Evolutionary conservation across 495 filamentous ascomycete genomes (phyloP).

Genomic region (Penicillium parvum): DNA sequence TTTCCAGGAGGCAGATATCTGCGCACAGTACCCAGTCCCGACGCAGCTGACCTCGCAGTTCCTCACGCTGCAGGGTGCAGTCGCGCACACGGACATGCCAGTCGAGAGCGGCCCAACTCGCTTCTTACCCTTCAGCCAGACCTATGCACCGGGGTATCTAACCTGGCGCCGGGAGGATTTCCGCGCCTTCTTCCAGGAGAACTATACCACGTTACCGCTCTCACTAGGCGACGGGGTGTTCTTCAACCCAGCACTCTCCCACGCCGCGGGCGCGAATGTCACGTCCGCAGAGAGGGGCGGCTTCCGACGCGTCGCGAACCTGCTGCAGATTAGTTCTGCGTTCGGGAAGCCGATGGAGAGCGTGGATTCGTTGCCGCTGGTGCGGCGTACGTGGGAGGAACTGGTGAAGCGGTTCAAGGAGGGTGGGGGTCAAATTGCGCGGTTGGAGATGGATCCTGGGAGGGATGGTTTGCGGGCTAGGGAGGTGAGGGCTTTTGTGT

Average conservation of each 20-base stretch:
- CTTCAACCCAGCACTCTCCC: constrained; percentile 54
- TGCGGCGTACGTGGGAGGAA: constrained; percentile 38
- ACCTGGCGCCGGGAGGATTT: constrained; percentile 47
- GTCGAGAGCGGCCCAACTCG: constrained; percentile 47
- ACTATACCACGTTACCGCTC: constrained; percentile 45
- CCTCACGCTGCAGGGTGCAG: constrained; percentile 53
- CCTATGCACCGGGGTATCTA: constrained; percentile 46
- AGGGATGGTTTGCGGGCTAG: constrained; percentile 1
- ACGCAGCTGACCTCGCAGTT: constrained; percentile 44
- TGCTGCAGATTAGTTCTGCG: constrained; percentile 51
- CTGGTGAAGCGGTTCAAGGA: constrained; percentile 26
- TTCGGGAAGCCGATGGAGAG: constrained; percentile 58
- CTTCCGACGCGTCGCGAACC: constrained; percentile 46
- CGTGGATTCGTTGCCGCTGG: constrained; percentile 42
- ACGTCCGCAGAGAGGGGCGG: constrained; percentile 23
- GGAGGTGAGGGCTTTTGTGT: constrained; percentile 33
- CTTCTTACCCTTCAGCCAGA: constrained; percentile 52
- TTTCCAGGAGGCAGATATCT: constrained; percentile 40
- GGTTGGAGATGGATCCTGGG: constrained; percentile 23
- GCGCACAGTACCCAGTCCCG: constrained; percentile 34
- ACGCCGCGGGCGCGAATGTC: constrained; percentile 51
- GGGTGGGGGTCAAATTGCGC: constrained; percentile 28
- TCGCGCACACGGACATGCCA: constrained; percentile 56
- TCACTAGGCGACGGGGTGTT: constrained; percentile 49
- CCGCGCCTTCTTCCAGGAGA: constrained; percentile 40